Conservation (phyloP, 345 rosid genomes). For the Camelina laxa region DNA sequence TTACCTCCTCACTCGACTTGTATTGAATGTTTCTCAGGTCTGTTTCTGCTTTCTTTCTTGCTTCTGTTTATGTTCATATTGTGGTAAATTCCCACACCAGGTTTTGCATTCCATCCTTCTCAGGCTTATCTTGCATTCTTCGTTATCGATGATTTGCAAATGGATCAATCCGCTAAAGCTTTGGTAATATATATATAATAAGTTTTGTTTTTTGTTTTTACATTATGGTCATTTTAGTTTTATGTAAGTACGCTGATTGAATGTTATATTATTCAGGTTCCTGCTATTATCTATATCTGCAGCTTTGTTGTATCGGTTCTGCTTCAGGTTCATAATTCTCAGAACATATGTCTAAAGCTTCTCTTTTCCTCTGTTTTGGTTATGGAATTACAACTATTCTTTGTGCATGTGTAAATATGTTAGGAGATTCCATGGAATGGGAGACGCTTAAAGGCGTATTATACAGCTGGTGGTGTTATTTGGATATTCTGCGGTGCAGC, state of each 20-base stretch:
- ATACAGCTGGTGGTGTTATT: constrained; percentile 81
- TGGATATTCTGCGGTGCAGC: constrained; percentile 84
- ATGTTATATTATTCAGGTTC: constrained; percentile 58
- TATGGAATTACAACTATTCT: not conserved
- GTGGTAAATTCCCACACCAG: constrained; percentile 4
- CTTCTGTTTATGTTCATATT: not conserved
- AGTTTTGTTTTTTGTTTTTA: constrained; percentile 1
- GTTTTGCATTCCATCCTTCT: constrained; percentile 38
- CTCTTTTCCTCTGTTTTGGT: not conserved
- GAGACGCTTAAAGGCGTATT: constrained; percentile 76
- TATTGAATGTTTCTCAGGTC: constrained; percentile 91
- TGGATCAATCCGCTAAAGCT: constrained; percentile 91
- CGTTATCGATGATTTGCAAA: constrained; percentile 78
- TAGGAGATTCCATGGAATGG: constrained; percentile 93
- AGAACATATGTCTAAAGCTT: constrained; percentile 18
- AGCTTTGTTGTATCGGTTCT: constrained; percentile 82
- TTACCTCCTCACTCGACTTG: constrained; percentile 85
- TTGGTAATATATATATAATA: constrained; percentile 57
- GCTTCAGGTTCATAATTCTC: constrained; percentile 65
- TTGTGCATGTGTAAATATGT: constrained; percentile 22
- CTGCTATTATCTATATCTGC: constrained; percentile 85
- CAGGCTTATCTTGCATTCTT: constrained; percentile 96
- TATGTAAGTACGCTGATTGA: constrained; percentile 17
- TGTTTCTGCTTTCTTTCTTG: constrained; percentile 29
- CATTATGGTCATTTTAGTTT: constrained; percentile 1